Base-by-base conservation (phyloP, 2,329 filamentous ascomycete species). In the Colletotrichum sp. region DNA sequence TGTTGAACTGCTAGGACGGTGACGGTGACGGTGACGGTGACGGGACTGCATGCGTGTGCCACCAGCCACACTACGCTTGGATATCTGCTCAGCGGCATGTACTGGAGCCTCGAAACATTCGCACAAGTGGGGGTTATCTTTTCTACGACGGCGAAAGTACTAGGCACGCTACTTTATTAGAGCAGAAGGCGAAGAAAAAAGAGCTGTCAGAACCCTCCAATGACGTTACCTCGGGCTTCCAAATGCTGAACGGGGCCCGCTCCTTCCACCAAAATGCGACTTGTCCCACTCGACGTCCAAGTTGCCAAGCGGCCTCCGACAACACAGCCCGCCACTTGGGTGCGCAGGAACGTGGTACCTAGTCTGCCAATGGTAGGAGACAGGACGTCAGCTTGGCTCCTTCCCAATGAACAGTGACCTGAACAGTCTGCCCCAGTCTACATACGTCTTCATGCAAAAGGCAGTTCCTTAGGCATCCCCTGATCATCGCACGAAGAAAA, bases 391-490 rank as follows among this genome's bases (percentile, higher is more conserved):
- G 56, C 56, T 59, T 18, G 26, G 38, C 18, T 48, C 38, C 38
- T 48, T 48, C 38, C 10, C 38, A 48, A 48, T 48, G 38, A 48
- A n/a, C 38, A 48, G 38, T 52, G 43, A 24, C 43, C n/a, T 52
- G 10, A 7, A 52, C 43, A 52, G n/a, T 13, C 43, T 52, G 43
- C 43, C 43, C 43, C 10, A 52, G 21, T 52, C 21, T 52, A 21
- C 43, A 21, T 52, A 21, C n/a, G 43, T 71, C 59, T 52, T 79
- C 69, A 82, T 5, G 79, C 83, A 80, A 85, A 85, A 4, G 82
- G 83, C 38, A 86, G 76, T 24, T 84, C 82, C 70, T 81, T 79
- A 13, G 81, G 83, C 26, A 77, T 77, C 21, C 81, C 81, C 18
- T 78, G 63, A 30, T 78, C 68, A 66, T 83, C 81, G 61, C 83